Base-by-base conservation (phyloP, 2,329 filamentous ascomycete genomes). In the Coleophoma cylindrospora region DNA sequence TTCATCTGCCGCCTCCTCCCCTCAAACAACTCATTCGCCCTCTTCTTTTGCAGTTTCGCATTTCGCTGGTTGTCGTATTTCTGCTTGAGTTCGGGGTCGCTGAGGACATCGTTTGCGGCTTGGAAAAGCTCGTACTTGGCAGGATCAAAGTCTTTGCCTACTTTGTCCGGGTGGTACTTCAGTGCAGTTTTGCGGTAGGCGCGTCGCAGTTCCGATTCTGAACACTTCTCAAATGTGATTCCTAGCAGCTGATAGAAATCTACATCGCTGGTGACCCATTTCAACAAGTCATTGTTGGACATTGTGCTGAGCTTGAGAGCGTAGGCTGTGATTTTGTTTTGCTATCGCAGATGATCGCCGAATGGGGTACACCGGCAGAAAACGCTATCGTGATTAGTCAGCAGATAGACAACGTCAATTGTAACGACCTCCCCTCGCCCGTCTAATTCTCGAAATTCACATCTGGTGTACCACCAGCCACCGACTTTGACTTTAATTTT, bases 151-250 rank as follows among this genome's bases (percentile, higher is more conserved):
- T 77, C 73, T 47, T 80, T 82, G 55, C 84, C 81, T 49, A 91
- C 84, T 71, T 96, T 96, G 76, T 97, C 92, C 1, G 92, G 92
- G 68, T 97, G 92, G 73, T 91, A 90, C 63, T 89, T 90, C n/a
- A 96, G 75, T 3, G 90, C 90, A 32, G 86, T 84, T 61, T 89
- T 88, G 52, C 90, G 83, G 75, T 92, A 96, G 41, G 89, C 90
- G 58, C 64, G 61, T 33, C 62, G 60, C 7, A 64, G 53, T 52
- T 64, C 62, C 7, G 62, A 61, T 36, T 52, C 53, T 0, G 57
- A 56, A 51, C 51, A 61, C 15, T 54, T 53, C 46, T 61, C 57
- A 49, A 60, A 54, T 3, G 54, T 54, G 11, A 65, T 50, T n/a
- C 62, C 62, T 7, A 66, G 57, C 3, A 64, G 57, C 12, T 58